phyloP scores from a whole-genome alignment of 176 grass and related monocot species.

The Oryza glaberrima region DNA sequence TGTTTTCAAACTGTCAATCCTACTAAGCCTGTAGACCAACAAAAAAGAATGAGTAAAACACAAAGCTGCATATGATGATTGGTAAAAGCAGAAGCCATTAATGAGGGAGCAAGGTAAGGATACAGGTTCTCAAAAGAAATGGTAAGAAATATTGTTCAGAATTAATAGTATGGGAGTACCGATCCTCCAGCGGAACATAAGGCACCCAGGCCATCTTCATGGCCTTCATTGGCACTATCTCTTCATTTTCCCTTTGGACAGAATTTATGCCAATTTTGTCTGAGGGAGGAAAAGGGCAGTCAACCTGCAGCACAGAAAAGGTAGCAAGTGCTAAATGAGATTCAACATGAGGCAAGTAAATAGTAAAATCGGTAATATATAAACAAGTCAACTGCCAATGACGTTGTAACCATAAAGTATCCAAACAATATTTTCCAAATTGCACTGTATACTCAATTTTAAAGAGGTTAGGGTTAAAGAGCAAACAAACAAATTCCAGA shows the following conservation, averaged over 20 bases:
- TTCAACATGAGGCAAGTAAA: neutral
- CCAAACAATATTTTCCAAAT: neutral
- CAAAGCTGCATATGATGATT: slow-evolving; percentile 2
- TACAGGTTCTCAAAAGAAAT: slow-evolving; percentile 27
- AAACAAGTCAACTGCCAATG: neutral
- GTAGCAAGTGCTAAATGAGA: slow-evolving; percentile 10
- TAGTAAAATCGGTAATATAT: neutral
- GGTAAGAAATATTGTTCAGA: slow-evolving; percentile 17
- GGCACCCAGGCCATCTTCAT: slow-evolving; percentile 99
- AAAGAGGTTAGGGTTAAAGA: neutral
- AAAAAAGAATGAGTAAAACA: slow-evolving; percentile 29
- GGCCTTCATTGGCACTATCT: slow-evolving; percentile 85
- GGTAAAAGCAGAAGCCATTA: neutral
- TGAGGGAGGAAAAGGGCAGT: slow-evolving; percentile 81
- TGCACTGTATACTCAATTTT: neutral
- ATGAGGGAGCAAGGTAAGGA: neutral
- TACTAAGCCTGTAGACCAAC: slow-evolving; percentile 56
- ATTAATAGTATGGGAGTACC: slow-evolving; percentile 52
- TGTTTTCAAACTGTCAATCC: slow-evolving; percentile 70
- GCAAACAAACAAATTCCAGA: neutral
- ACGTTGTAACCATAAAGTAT: neutral
- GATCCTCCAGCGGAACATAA: slow-evolving; percentile 79
- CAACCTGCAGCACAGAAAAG: slow-evolving; percentile 59
- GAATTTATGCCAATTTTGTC: slow-evolving; percentile 95
- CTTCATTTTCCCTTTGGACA: slow-evolving; percentile 88